Conservation (phyloP, 2,329 filamentous ascomycete species). For the Rutstroemia sp. region DNA sequence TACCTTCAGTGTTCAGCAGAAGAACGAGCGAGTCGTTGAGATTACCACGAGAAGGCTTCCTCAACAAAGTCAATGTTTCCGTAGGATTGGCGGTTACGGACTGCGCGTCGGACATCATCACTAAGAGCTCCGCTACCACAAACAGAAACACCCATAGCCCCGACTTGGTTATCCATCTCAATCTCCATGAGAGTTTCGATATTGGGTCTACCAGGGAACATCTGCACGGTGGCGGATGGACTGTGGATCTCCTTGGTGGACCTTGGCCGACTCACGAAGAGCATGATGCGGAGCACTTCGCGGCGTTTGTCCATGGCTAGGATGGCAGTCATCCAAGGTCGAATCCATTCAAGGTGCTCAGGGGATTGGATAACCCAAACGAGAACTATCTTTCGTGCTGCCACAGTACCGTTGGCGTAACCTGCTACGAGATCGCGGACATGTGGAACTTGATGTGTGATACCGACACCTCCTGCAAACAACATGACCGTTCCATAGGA, state of each 20-base stretch:
- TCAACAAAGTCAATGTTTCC: conserved; percentile 72
- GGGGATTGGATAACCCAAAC: conserved; percentile 75
- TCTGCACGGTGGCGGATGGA: conserved; percentile 70
- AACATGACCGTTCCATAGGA: conserved; percentile 74
- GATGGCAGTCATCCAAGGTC: conserved; percentile 77
- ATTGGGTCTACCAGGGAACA: conserved; percentile 76
- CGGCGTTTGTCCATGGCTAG: conserved; percentile 67
- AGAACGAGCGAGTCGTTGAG: neutral
- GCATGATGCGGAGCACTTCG: conserved; percentile 67
- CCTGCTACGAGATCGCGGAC: conserved; percentile 65
- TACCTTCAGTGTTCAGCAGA: neutral
- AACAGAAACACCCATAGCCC: conserved; percentile 65
- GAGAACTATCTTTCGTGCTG: conserved; percentile 63
- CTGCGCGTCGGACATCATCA: conserved; percentile 65
- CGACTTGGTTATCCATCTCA: conserved; percentile 68
- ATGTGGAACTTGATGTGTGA: conserved; percentile 72
- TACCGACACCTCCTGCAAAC: conserved; percentile 74
- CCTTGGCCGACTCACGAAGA: conserved; percentile 68
- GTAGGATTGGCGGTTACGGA: conserved; percentile 55
- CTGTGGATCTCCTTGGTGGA: conserved; percentile 77
- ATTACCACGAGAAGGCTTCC: conserved; percentile 64
- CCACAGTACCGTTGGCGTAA: conserved; percentile 60
- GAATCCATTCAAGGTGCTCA: conserved; percentile 77
- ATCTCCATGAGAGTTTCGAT: conserved; percentile 63
- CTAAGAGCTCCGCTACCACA: conserved; percentile 68